These are phyloP conservation scores for Vitis rotundifolia DNA, from an alignment of 164 flowering plant genomes.

Conservation along the genomic window DNA sequence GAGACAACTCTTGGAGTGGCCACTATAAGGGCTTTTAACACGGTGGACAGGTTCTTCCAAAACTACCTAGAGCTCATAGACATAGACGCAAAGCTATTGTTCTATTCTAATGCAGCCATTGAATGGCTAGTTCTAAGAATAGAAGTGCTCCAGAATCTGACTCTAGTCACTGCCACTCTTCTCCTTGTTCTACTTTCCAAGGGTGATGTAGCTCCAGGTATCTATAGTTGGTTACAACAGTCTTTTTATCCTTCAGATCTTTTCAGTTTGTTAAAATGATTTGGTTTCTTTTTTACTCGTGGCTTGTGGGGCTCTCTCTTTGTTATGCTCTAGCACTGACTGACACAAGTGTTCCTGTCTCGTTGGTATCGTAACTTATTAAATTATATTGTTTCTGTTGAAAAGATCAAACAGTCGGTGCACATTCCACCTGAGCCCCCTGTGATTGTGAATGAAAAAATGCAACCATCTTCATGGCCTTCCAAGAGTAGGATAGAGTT, in stretches of 20 bases:
- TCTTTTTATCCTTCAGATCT: background rate
- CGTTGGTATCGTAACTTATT: constrained; percentile 67
- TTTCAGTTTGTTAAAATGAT: constrained; percentile 6
- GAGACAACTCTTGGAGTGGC: constrained; percentile 83
- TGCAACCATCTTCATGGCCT: constrained; percentile 86
- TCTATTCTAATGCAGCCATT: constrained; percentile 66
- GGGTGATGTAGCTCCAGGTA: constrained; percentile 66
- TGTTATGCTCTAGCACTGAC: constrained; percentile 75
- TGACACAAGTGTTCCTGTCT: constrained; percentile 54
- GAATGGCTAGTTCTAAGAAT: constrained; percentile 82
- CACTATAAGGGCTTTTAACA: constrained; percentile 71
- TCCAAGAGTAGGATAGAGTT: constrained; percentile 64
- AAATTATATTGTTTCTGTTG: constrained; percentile 77
- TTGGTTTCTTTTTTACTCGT: constrained; percentile 32
- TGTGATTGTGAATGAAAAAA: constrained; percentile 52
- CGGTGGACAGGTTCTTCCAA: constrained; percentile 49
- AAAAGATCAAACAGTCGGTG: constrained; percentile 83
- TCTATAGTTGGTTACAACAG: background rate
- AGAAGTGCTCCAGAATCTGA: constrained; percentile 70
- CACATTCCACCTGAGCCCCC: constrained; percentile 75
- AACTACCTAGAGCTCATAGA: constrained; percentile 65
- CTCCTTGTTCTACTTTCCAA: constrained; percentile 65
- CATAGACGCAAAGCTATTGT: constrained; percentile 68
- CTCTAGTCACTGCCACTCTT: constrained; percentile 59
- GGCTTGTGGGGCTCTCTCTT: constrained; percentile 85